Evolutionary conservation across 2,329 filamentous ascomycete species (phyloP), one percentile per base, ranked within the genome.

Genomic region (Myriosclerotinia duriaeana): DNA sequence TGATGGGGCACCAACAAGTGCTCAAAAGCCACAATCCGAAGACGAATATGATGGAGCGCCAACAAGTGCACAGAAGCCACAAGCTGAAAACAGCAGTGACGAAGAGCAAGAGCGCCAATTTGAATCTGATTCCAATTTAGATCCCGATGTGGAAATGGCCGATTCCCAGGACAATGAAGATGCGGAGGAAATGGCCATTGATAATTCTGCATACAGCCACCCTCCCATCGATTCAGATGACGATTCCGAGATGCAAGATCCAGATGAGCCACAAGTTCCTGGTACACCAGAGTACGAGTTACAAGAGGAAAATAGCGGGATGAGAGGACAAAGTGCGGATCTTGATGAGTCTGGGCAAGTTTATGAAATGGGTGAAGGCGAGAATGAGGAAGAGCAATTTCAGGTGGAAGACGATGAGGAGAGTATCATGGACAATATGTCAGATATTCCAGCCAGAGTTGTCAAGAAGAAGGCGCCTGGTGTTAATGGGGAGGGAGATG

Each of bases 1-100:
- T 26, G 56, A 63, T 40, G 56, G 12, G 17, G 40, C 22, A 42
- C 64, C 64, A 36, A 65, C 54, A 9, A 65, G 63, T 60, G 63
- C 63, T 15, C 63, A 65, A 22, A 59, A 59, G n/a, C 46, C 54
- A 40, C n/a, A 46, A 36, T 15, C 30, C 22, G 30, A 67, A 64
- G 42, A 54, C 22, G 48, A 60, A 38, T n/a, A 30, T 42, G 34
- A 14, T 65, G 26, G 4, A 44, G 36, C 38, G 52, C n/a, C 34
- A 26, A 65, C 54, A 9, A 65, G 63, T 60, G 63, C 63, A n/a
- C 63, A 65, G 34, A 59, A 59, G 17, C 54, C 54, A 40, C 34
- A 46, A 36, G 11, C 30, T 42, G 54, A 53, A 36, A 34, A 44
- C 3, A 20, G 20, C 20, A 50, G 56, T 34, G 42, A 30, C 2